Conservation (phyloP, 2,329 filamentous ascomycete species). For the Alternaria atra region DNA sequence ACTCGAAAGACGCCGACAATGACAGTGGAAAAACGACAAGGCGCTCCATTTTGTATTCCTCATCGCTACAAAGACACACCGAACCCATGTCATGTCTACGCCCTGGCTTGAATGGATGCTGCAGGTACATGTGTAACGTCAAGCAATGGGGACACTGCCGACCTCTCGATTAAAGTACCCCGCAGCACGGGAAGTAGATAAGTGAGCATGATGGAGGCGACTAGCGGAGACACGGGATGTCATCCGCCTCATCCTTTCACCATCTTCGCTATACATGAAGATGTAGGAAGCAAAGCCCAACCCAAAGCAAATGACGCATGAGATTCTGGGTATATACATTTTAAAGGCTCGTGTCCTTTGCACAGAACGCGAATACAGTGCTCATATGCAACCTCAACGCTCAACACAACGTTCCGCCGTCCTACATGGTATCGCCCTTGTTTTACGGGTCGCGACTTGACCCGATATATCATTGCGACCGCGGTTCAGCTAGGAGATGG, state of each 20-base stretch:
- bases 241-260: neutral
- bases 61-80: neutral
- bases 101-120: neutral
- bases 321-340: slow-evolving; percentile 4
- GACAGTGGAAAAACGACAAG: too few species aligned
- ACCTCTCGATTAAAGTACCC: slow-evolving; percentile 6
- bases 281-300: neutral
- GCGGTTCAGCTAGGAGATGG: neutral
- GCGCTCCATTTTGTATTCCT: too few species aligned
- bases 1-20: neutral
- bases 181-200: neutral
- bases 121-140: slow-evolving; percentile 7
- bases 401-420: neutral
- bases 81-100: neutral
- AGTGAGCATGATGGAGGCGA: neutral
- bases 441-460: neutral
- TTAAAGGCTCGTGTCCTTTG: neutral
- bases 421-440: neutral
- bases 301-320: neutral
- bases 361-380: neutral
- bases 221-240: slow-evolving; percentile 6
- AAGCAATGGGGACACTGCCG: neutral
- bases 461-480: neutral
- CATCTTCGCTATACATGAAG: neutral
- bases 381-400: neutral